Evolutionary conservation across 768 basidiomycete genomes (phyloP).

Genomic region (Tremella fuciformis): DNA sequence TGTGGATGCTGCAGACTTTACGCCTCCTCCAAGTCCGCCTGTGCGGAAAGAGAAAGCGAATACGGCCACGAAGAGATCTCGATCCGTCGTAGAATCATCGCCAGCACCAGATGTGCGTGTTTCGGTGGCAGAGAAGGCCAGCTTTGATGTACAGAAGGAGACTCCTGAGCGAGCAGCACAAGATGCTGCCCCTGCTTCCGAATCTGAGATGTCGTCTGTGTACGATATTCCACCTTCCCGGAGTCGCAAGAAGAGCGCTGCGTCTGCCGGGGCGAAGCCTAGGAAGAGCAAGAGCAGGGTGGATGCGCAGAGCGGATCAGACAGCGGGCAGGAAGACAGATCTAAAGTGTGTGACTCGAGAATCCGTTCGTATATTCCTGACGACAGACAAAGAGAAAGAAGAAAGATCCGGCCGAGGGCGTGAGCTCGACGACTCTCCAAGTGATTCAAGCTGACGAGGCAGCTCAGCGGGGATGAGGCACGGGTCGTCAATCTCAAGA

Average conservation of each 20-base stretch:
- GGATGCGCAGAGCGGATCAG: neutral
- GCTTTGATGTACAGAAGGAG: neutral
- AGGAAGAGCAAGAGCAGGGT: neutral
- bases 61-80: too few species aligned
- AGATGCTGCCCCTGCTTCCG: conserved; percentile 9
- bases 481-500: conserved; percentile 41
- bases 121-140: too few species aligned
- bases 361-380: neutral
- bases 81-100: too few species aligned
- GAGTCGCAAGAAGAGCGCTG: conserved; percentile 12
- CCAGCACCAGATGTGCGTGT: too few species aligned
- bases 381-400: conserved; percentile 5
- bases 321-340: neutral
- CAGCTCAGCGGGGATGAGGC: conserved; percentile 41
- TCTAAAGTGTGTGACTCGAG: neutral
- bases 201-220: conserved; percentile 42
- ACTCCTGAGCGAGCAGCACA: neutral
- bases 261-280: neutral
- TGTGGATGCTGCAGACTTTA: too few species aligned
- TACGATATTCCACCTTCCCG: conserved; percentile 24
- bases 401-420: conserved; percentile 34
- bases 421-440: conserved; percentile 13
- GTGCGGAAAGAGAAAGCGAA: too few species aligned
- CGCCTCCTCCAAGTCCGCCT: too few species aligned
- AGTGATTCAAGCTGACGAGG: neutral